Conservation (phyloP, 352 stramenopile genomes). For the Peronospora farinosa region DNA sequence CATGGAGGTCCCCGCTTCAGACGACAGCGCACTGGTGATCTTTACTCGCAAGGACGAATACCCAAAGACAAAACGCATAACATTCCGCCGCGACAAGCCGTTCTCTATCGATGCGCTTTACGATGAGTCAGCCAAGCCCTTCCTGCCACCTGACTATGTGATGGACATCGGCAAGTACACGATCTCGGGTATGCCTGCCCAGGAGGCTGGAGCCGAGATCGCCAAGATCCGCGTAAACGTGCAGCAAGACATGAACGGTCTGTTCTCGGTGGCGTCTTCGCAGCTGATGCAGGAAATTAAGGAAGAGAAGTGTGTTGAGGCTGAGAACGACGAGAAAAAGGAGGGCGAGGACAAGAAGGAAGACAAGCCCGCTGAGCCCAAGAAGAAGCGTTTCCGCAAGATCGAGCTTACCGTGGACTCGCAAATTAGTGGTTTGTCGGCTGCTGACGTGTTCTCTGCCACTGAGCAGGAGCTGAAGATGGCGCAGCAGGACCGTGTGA, state of each 20-base stretch:
- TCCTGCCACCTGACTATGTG: constrained; percentile 60
- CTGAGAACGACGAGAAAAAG: constrained; percentile 51
- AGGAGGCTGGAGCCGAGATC: constrained; percentile 68
- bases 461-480: constrained; percentile 92
- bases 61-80: constrained; percentile 96
- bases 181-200: constrained; percentile 83
- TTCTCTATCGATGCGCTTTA: constrained; percentile 92
- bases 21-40: constrained; percentile 88
- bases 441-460: constrained; percentile 48
- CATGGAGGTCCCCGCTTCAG: constrained; percentile 47
- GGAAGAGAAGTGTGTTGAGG: constrained; percentile 58
- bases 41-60: constrained; percentile 95
- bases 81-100: constrained; percentile 87
- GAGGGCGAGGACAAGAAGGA: constrained; percentile 62
- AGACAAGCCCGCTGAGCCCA: constrained; percentile 70
- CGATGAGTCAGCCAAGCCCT: constrained; percentile 69
- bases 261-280: constrained; percentile 92
- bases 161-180: constrained; percentile 89
- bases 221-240: constrained; percentile 95
- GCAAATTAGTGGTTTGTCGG: constrained; percentile 51
- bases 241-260: constrained; percentile 95
- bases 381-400: constrained; percentile 95
- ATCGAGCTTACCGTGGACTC: constrained; percentile 73
- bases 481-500: constrained; percentile 93
- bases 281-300: constrained; percentile 98